Evolutionary conservation across 768 basidiomycete genomes (phyloP), one percentile per base, ranked within the genome.

Genomic region (Tricholoma terreum): DNA sequence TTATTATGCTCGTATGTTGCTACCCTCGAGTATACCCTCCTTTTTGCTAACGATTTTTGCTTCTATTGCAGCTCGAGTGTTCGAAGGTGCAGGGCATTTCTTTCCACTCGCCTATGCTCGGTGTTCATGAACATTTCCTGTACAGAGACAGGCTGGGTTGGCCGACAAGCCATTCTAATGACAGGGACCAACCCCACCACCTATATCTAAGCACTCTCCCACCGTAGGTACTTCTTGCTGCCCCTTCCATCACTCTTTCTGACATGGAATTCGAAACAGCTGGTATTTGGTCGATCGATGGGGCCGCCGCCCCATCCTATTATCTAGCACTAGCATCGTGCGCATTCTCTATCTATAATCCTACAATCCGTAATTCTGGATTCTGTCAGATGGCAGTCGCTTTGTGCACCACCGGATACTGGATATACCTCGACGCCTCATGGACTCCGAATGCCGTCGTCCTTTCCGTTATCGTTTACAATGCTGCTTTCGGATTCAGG

Each of bases 101-200:
- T 51, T 21, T 21, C n/a, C n/a, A n/a, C n/a, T n/a, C n/a, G n/a
- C n/a, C n/a, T n/a, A n/a, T 21, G 43, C 9, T 17, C 14, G n/a
- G n/a, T 14, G n/a, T 31, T 30, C 12, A 4, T 8, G 6, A 15
- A 1, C n/a, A n/a, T n/a, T n/a, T n/a, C n/a, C n/a, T n/a, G n/a
- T n/a, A n/a, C 68, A 94, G 92, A 88, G 79, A 94, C 95, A 52
- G 95, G 95, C 56, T 98, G 94, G 94, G 80, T 94, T 53, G 95
- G 95, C 12, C 82, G 95, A 36, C 85, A 95, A 65, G 95, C 95
- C 11, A 84, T 98, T 58, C 78, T 98, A 22, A 98, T 98, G 95
- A 92, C 94, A 11, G 95, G 94, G 1, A 90, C 96, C 67, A 98
- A 97, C 65, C 84, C 89, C 6, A 77, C 90, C 54, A 87, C 92